Evolutionary conservation across 2,329 filamentous ascomycete genomes (phyloP).

Genomic region (Botrytis paeoniae): DNA sequence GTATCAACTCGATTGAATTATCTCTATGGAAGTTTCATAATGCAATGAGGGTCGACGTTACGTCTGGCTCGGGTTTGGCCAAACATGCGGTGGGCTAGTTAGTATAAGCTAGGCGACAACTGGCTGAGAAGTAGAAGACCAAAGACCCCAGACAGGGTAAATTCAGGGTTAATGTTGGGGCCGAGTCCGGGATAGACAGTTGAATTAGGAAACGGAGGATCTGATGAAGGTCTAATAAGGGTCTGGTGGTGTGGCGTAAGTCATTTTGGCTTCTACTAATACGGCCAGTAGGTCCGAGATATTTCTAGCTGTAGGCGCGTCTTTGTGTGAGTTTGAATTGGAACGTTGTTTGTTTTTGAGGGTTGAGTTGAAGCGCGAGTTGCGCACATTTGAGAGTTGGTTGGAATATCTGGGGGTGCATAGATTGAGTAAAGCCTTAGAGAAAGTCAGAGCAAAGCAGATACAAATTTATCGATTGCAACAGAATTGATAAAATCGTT

Average conservation of each 20-base stretch:
- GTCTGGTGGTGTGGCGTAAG: not conserved
- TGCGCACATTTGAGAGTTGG: not conserved
- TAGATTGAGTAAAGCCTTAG: not conserved
- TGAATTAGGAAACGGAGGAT: not conserved
- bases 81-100: not conserved
- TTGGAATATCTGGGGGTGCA: fast-evolving
- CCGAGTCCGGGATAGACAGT: not conserved
- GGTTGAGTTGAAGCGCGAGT: not conserved
- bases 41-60: not conserved
- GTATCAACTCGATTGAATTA: not conserved
- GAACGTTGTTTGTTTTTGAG: not conserved
- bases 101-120: not conserved
- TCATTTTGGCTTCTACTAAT: not conserved
- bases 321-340: not conserved
- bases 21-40: not conserved
- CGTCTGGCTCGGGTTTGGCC: not conserved
- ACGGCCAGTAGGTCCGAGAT: not conserved
- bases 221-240: not conserved
- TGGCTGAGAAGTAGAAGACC: not conserved
- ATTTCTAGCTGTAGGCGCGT: not conserved
- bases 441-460: not conserved
- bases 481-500: not conserved
- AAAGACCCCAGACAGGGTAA: not conserved
- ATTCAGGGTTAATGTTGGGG: not conserved
- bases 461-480: not conserved